Evolutionary conservation across 1,284 basidiomycete species (phyloP), one percentile per base, ranked within the genome.

Genomic region (Cryptococcus deneoformans): DNA sequence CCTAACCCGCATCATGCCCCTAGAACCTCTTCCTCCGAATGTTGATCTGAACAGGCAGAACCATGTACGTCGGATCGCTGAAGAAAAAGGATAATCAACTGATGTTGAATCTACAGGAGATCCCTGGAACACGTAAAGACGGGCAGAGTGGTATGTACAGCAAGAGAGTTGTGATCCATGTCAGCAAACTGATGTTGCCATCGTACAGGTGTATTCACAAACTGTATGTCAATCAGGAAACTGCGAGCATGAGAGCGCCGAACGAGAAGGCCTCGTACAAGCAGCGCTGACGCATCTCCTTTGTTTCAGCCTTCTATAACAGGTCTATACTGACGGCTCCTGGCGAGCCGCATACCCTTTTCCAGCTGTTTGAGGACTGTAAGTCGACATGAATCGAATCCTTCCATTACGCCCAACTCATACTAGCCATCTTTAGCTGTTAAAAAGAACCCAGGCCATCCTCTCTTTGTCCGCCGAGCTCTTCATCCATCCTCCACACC

Each of bases 391-490:
- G 34, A n/a, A 35, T 20, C 14, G 8, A n/a, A 48, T 48, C 12
- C 29, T 12, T 35, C 29, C 14, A 16, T 29, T 48, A 9, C 29
- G 7, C 7, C 20, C 8, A 20, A 14, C 20, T 20, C 20, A 20
- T 20, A 20, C 20, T 20, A 20, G 20, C 20, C 20, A 20, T 20
- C 20, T 20, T 20, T 47, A 74, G 73, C 73, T 24, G 73, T 72
- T 39, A 69, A 65, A 10, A 60, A 69, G 77, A 29, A 73, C 50
- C 71, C 72, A 14, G 48, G 68, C 52, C 53, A 57, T 38, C 46
- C 68, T 20, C 38, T 77, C 46, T 77, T 77, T 61, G 62, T 72
- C 12, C 65, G 65, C 39, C 67, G 73, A 24, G 57, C 66, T 3
- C 47, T 69, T n/a, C 46, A 70, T 35, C 36, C 52, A 9, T 54